Percentiles rank a stretch among this genome's conserved stretches.
phyloP scores from a whole-genome alignment of 2,329 filamentous ascomycete species.

The Epichloe sibirici region DNA sequence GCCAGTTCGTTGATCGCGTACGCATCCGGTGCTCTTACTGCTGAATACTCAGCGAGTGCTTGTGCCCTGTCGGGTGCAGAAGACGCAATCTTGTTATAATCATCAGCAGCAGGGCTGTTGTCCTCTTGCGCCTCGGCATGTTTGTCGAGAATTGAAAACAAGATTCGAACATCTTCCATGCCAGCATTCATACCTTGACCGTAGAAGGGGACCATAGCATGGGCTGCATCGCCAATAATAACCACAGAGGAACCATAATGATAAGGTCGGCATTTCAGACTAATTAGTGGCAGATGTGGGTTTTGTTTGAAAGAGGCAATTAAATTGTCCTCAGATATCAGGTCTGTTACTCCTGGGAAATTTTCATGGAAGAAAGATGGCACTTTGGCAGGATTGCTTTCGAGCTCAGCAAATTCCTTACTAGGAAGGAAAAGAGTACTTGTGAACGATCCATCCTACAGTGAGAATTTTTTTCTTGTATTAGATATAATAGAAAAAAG shows the following conservation, averaged over 20 bases:
- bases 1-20: constrained; percentile 89
- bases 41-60: constrained; percentile 66
- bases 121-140: constrained; percentile 35
- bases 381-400: constrained; percentile 46
- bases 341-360: constrained; percentile 73
- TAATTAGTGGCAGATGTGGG: constrained; percentile 85
- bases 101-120: constrained; percentile 25
- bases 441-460: constrained; percentile 77
- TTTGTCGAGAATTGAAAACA: constrained; percentile 72
- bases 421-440: constrained; percentile 85
- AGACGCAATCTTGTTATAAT: constrained; percentile 25
- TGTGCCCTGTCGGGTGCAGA: constrained; percentile 43
- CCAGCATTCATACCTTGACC: constrained; percentile 97
- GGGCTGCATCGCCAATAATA: constrained; percentile 85
- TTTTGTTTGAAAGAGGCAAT: constrained; percentile 65
- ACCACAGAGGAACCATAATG: constrained; percentile 67
- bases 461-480: constrained; percentile 7
- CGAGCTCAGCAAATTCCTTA: constrained; percentile 54
- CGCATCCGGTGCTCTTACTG: constrained; percentile 62
- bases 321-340: constrained; percentile 58
- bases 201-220: constrained; percentile 98
- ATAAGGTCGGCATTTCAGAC: constrained; percentile 83
- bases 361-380: constrained; percentile 66
- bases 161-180: constrained; percentile 80
- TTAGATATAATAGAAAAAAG: constrained; percentile 1